These are phyloP conservation scores for Tolypocladium ovalisporum DNA, from an alignment of 2,329 filamentous ascomycete species.

Conservation along the genomic window DNA sequence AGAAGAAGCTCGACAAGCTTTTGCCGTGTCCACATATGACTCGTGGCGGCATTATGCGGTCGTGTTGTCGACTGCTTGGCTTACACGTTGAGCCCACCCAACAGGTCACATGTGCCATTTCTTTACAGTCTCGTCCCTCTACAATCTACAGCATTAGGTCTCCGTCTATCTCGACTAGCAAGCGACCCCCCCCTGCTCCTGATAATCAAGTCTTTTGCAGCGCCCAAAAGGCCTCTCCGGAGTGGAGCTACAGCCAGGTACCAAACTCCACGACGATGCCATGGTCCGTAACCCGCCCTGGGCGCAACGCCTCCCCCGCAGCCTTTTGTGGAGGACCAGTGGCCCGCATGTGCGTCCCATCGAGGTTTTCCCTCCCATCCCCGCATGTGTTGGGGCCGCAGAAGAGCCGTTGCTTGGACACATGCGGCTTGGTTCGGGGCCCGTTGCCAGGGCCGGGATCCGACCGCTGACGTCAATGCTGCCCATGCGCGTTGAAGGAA, in stretches of 20 bases:
- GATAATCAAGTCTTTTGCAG: too few species aligned
- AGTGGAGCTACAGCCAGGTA: too few species aligned
- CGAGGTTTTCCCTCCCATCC: not conserved
- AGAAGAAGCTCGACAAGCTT: not conserved
- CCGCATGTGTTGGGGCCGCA: not conserved
- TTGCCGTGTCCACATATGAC: not conserved
- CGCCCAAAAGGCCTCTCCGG: not conserved
- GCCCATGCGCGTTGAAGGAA: not conserved
- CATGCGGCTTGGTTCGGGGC: not conserved
- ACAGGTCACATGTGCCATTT: too few species aligned
- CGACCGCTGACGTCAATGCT: not conserved
- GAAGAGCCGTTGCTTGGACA: not conserved
- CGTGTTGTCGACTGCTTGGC: not conserved
- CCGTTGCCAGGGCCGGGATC: not conserved
- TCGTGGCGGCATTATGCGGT: not conserved
- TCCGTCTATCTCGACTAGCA: too few species aligned
- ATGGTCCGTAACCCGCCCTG: not conserved
- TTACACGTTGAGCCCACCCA: not conserved
- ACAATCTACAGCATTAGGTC: too few species aligned
- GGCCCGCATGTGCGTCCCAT: not conserved
- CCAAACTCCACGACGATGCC: not conserved
- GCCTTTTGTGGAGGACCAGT: not conserved
- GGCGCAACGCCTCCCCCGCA: not conserved
- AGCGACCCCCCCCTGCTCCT: too few species aligned
- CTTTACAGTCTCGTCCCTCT: too few species aligned